Conservation (phyloP, 768 basidiomycete species). For the Mycena pura region DNA sequence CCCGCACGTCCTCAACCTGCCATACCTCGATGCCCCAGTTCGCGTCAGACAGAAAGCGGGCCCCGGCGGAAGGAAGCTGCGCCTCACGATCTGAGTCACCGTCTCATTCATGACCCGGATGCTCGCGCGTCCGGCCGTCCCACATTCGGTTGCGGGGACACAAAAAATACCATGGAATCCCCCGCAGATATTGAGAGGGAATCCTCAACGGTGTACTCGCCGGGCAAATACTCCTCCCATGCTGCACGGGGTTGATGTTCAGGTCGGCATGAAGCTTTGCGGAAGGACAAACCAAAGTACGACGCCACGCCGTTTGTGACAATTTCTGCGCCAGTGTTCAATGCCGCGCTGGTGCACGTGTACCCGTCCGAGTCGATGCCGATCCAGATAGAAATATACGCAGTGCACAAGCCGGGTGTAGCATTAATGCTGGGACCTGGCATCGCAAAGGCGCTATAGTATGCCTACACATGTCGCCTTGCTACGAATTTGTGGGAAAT, state of each 20-base stretch:
- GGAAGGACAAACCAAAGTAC: background rate
- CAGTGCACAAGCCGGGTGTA: background rate
- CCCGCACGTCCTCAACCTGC: constrained; percentile 5
- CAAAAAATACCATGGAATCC: too few relatives aligned
- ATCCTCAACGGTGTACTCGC: background rate
- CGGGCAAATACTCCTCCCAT: constrained; percentile 1
- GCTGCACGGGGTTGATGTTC: background rate
- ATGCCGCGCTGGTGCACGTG: background rate
- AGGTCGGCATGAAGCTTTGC: background rate
- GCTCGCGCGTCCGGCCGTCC: background rate
- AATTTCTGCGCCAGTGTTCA: constrained; percentile 3
- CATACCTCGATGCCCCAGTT: constrained; percentile 4
- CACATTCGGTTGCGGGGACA: too few relatives aligned
- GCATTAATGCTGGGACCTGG: background rate
- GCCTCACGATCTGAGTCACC: background rate
- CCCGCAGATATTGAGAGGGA: background rate
- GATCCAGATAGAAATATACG: constrained; percentile 8
- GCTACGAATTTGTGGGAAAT: background rate
- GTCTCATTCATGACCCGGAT: background rate
- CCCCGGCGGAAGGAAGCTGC: background rate
- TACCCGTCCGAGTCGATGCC: background rate
- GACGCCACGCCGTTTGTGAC: background rate
- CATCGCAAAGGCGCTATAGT: too few relatives aligned
- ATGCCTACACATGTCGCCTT: constrained; percentile 2
- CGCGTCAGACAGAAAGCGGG: background rate